Evolutionary conservation across 805 yeast species (phyloP).

Genomic region (Groenewaldozyma tartarivorans): DNA sequence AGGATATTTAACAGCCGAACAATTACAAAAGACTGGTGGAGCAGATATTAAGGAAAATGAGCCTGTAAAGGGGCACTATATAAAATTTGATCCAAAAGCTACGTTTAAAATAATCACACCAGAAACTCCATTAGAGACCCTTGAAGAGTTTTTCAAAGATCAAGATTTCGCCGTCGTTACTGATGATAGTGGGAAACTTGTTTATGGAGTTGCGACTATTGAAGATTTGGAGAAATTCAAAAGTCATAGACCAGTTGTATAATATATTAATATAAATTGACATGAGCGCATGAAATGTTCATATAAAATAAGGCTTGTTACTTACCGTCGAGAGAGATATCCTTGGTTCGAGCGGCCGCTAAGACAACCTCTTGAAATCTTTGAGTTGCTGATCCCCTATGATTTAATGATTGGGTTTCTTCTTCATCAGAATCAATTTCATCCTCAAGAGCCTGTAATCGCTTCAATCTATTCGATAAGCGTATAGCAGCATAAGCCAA

Average conservation of each 20-base stretch:
- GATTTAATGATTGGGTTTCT: conserved; percentile 20
- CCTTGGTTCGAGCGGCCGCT: conserved; percentile 56
- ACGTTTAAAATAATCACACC: conserved; percentile 43
- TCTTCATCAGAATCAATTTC: conserved; percentile 46
- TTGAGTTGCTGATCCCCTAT: background rate
- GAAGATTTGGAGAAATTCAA: conserved; percentile 37
- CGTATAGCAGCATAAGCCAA: conserved; percentile 80
- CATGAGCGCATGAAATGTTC: background rate
- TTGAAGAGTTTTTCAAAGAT: conserved; percentile 42
- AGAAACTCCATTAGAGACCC: conserved; percentile 43
- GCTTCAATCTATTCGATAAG: conserved; percentile 67
- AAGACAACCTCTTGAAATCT: conserved; percentile 57
- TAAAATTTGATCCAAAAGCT: conserved; percentile 21
- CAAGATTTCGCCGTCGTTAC: conserved; percentile 50
- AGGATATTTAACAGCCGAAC: conserved; percentile 38
- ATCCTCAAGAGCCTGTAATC: conserved; percentile 37
- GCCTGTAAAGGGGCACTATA: conserved; percentile 16
- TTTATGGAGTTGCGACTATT: conserved; percentile 49
- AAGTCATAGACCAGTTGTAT: conserved; percentile 32
- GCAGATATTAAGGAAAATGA: conserved; percentile 20
- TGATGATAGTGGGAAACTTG: conserved; percentile 41
- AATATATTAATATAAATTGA: background rate
- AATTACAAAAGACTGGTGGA: conserved; percentile 24
- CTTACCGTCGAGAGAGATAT: conserved; percentile 20
- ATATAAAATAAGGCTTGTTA: too few species aligned